Base-by-base conservation (phyloP, 495 filamentous ascomycete species). In the Penicillium samsonianum region DNA sequence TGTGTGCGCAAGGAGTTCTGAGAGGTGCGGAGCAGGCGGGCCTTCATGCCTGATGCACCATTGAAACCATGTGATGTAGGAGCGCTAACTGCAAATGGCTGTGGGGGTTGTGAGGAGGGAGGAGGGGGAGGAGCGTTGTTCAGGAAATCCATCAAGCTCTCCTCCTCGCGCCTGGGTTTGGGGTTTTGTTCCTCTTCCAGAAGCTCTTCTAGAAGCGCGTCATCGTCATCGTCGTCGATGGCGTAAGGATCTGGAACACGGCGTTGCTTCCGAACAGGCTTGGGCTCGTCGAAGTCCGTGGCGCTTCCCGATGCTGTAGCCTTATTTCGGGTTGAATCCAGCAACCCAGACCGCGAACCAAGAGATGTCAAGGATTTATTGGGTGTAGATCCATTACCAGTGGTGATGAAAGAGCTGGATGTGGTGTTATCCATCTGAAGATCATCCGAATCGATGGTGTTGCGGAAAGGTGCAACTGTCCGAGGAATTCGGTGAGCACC, bases 171-270 rank as follows among this genome's bases (percentile, higher is more conserved):
- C n/a, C 69, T 67, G 20, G 73, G 70, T 42, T 79, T 79, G 7
- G 73, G 71, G 5, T 73, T 78, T 26, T 38, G 9, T 45, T 55
- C 53, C 30, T 38, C 19, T 45, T 55, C 42, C 26, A 85, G 60
- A 20, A 78, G 69, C 62, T 90, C 90, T 63, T 88, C 86, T 26
- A 86, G 70, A 16, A 86, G 74, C 2, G 90, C 84, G 19, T 92
- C 89, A 31, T 93, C 89, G 60, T 92, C 90, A 58, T 88, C 90
- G 40, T 87, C 80, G 60, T 96, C 93, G 55, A 98, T 89, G 33
- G 92, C 89, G 62, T 97, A 98, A 1, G 94, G 93, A 64, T 99
- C 95, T 41, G 82, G 88, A 41, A 90, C 84, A 25, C 91, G 85
- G 38, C 86, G 82, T 48, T 86, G 89, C 61, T 87, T 96, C 55